Evolutionary conservation across 2,329 filamentous ascomycete genomes (phyloP).

Genomic region (Fusarium incarnatum): DNA sequence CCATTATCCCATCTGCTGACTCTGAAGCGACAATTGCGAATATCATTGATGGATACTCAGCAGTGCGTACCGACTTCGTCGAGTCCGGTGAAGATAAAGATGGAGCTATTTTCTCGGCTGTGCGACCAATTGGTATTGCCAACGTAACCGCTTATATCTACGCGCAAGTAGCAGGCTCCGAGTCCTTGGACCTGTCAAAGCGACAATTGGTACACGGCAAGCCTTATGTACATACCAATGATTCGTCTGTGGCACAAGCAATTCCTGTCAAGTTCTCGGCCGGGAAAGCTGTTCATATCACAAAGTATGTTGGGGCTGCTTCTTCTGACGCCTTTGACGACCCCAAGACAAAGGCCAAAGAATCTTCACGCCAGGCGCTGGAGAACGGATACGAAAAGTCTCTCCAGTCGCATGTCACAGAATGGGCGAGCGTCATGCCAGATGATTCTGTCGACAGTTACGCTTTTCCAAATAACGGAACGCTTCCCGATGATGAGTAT

Average conservation of each 20-base stretch:
- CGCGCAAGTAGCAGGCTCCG: neutral
- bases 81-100: neutral
- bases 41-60: conserved; percentile 5
- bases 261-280: conserved; percentile 1
- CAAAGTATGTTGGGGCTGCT: neutral
- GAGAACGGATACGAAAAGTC: neutral
- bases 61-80: conserved; percentile 2
- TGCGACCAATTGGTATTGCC: neutral
- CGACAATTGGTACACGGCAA: neutral
- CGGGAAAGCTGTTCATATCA: neutral
- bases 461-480: neutral
- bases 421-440: conserved; percentile 1
- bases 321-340: conserved; percentile 4
- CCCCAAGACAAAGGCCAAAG: neutral
- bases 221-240: neutral
- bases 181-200: neutral
- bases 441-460: conserved; percentile 10
- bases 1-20: neutral
- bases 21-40: neutral
- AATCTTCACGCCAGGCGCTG: neutral
- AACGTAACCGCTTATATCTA: conserved; percentile 2
- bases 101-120: neutral
- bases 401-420: neutral
- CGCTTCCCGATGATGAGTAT: neutral
- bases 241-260: neutral